A percentile compares a stretch with the other conserved stretches of the same genome.
Evolutionary conservation across 257 asterid genomes (phyloP).

Genomic region (Solanum ahanhuiri): DNA sequence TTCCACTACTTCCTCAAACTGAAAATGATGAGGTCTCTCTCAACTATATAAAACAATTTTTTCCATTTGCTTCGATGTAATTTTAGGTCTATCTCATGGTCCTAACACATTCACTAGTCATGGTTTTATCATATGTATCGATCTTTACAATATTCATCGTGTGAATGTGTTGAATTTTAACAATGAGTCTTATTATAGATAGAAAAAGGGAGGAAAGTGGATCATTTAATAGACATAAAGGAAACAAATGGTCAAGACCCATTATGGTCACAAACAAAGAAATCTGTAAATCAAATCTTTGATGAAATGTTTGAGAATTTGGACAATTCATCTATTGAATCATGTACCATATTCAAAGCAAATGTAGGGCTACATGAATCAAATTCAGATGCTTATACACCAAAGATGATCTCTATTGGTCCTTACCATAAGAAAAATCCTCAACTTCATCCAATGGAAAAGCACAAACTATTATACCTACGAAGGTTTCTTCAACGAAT

Average conservation of each 20-base stretch:
- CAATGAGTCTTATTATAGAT: neutral
- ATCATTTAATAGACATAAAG: neutral
- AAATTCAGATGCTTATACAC: constrained; percentile 2
- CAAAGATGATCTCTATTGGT: constrained; percentile 8
- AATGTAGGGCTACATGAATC: neutral
- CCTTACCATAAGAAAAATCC: constrained; percentile 2
- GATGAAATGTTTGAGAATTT: neutral
- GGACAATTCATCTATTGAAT: neutral
- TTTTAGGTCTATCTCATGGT: neutral
- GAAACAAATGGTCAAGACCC: neutral
- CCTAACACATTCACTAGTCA: neutral
- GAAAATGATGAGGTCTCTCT: neutral
- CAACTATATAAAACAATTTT: neutral
- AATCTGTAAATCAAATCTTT: neutral
- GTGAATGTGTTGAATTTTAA: too few relatives aligned
- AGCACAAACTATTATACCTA: neutral
- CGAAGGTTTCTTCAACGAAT: neutral
- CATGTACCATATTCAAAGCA: neutral
- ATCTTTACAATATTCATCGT: too few relatives aligned
- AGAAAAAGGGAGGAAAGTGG: neutral
- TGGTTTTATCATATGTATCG: neutral
- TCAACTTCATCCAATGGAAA: neutral
- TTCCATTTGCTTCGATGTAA: neutral
- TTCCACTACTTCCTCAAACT: neutral
- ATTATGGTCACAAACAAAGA: neutral